Base-by-base conservation (phyloP, 2,329 filamentous ascomycete species). In the Chaetomium olivaceum region DNA sequence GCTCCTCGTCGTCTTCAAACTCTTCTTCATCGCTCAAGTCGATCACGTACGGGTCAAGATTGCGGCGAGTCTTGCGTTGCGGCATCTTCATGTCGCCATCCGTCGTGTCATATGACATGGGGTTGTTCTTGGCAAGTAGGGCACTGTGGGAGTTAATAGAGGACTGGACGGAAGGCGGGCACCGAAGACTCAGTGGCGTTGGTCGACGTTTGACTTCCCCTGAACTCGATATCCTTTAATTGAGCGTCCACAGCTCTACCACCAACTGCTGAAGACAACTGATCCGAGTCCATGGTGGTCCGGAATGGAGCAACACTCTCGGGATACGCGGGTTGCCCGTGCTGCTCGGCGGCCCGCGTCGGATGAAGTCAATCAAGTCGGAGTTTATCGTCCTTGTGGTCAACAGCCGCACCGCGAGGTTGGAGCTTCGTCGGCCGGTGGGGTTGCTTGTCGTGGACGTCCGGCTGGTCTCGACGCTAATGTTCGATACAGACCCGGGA, bases 301-400 rank as follows among this genome's bases (percentile, higher is more conserved):
- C 92, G 85, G 81, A 96, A 96, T 1, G 93, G 92, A 11, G 93
- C 92, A 14, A 95, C 89, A n/a, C 87, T 21, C 91, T 88, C 51
- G 92, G 90, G 68, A 96, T 95, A 27, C 91, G 88, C 65, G 88
- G 91, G 68, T 85, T 85, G 52, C 81, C 82, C 39, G 81, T 79
- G 54, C 80, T 75, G 67, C 80, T 84, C 0, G 91, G 89, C 3
- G 93, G 93, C 0, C 93, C 94, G 74, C 92, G 89, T 55, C 93
- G 89, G 70, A 99, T 96, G 76, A 99, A 98, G 75, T 98, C 93
- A 70, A 97, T 97, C 65, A 99, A 80, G 67, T 97, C 95, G 14
- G 91, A 91, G 64, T 89, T 89, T 96, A 69, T 89, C 89, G 59
- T 87, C 87, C 60, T 82, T 83, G 64, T 80, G 80, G 58, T 88